Conservation (phyloP, 176 grass and related monocot species). For the Dendrocalamus sinicus region DNA sequence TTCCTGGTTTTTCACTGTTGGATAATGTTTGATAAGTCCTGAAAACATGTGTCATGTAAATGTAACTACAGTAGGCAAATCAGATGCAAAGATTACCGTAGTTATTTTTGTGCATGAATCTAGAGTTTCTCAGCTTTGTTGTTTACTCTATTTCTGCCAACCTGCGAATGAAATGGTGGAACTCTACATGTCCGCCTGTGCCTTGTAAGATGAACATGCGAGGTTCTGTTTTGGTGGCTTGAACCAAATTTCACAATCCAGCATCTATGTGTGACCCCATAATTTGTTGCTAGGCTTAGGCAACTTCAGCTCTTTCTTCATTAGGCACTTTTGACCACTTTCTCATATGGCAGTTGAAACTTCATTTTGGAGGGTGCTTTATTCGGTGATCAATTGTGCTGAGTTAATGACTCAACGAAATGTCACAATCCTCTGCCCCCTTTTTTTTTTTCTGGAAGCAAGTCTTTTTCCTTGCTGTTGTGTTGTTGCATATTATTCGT, state of each 20-base stretch:
- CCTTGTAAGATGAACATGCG: background rate
- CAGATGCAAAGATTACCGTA: background rate
- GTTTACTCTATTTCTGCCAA: background rate
- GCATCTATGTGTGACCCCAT: background rate
- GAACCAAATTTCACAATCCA: background rate
- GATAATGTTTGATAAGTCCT: background rate
- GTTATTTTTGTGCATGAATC: slow-evolving; percentile 4
- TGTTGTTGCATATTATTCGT: slow-evolving; percentile 21
- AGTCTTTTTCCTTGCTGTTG: slow-evolving; percentile 39
- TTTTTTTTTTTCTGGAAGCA: slow-evolving; percentile 40
- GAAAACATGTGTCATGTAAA: background rate
- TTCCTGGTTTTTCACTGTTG: background rate
- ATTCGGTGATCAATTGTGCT: slow-evolving; percentile 8
- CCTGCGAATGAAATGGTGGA: background rate
- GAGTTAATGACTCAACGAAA: background rate
- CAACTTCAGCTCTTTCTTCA: background rate
- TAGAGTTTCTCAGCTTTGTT: slow-evolving; percentile 2
- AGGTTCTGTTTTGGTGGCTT: background rate
- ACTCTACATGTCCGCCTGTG: background rate
- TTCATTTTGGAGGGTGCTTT: slow-evolving; percentile 15
- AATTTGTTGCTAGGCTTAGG: background rate
- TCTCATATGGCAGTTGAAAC: slow-evolving; percentile 30
- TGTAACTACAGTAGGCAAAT: background rate
- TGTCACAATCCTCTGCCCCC: background rate
- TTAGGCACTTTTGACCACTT: background rate